These are phyloP conservation scores for Rhododendron vialii DNA, from an alignment of 148 eudicot species.

Conservation along the genomic window DNA sequence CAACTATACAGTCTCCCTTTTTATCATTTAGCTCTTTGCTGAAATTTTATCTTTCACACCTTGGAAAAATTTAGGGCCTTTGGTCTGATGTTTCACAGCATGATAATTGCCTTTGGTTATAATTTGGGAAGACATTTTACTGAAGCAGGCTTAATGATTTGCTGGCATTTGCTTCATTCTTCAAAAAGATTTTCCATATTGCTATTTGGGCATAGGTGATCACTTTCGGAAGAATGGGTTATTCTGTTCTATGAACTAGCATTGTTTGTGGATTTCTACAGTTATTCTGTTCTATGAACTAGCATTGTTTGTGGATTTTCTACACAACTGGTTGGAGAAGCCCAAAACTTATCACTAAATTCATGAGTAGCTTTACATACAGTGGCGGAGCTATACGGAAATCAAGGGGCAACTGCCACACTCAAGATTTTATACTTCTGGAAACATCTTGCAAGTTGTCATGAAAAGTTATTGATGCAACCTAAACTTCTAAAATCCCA, in stretches of 20 bases:
- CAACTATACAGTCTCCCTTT: not conserved
- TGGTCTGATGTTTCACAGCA: not conserved
- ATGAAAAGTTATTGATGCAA: not conserved
- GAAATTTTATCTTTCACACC: not conserved
- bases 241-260: not conserved
- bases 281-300: not conserved
- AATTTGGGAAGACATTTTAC: not conserved
- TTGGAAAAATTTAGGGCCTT: not conserved
- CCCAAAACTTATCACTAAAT: not conserved
- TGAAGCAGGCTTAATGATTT: not conserved
- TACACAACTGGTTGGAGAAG: not conserved
- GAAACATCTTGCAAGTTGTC: not conserved
- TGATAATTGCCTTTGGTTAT: not conserved
- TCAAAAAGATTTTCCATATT: not conserved
- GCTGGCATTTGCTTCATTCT: constrained; percentile 6
- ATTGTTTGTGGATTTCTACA: too few species aligned
- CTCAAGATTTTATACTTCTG: not conserved
- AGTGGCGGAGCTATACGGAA: not conserved
- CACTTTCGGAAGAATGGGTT: not conserved
- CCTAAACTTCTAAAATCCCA: not conserved
- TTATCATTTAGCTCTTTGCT: not conserved
- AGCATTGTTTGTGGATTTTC: not conserved
- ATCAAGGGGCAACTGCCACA: not conserved
- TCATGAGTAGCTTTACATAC: not conserved
- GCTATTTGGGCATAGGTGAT: not conserved